phyloP scores from a whole-genome alignment of 768 basidiomycete genomes.

The Xerocomellus amylosporus region DNA sequence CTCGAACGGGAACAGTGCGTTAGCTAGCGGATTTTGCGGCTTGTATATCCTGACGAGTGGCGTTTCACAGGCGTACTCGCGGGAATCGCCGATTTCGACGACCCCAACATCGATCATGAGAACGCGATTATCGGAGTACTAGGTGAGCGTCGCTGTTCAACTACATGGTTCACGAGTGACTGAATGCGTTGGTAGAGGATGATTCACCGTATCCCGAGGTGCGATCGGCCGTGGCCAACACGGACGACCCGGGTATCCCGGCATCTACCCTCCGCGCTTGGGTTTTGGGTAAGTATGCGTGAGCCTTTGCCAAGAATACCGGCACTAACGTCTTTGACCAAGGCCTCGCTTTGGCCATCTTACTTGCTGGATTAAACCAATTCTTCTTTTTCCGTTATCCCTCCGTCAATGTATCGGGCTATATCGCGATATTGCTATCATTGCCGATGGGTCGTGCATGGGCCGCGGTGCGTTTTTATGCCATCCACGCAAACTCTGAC shows the following conservation, averaged over 20 bases:
- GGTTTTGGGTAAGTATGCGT: conserved; percentile 47
- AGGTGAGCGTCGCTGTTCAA: conserved; percentile 11
- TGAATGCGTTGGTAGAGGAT: conserved; percentile 41
- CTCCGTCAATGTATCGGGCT: conserved; percentile 36
- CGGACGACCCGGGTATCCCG: conserved; percentile 66
- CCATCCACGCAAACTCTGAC: not conserved
- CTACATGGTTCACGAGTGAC: conserved; percentile 7
- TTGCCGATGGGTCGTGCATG: conserved; percentile 68
- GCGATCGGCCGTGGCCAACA: conserved; percentile 71
- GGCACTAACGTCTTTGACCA: not conserved
- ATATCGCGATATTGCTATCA: conserved; percentile 69
- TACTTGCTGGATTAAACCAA: conserved; percentile 74
- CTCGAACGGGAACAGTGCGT: conserved; percentile 10
- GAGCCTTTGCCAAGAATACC: fast-evolving
- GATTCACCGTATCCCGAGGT: conserved; percentile 88
- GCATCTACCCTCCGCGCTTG: conserved; percentile 57
- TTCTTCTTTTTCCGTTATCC: conserved; percentile 77
- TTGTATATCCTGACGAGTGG: too few relatives aligned
- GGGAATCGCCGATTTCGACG: conserved; percentile 28
- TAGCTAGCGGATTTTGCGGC: not conserved
- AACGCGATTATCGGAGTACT: conserved; percentile 10
- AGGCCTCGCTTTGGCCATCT: conserved; percentile 47
- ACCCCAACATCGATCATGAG: conserved; percentile 36
- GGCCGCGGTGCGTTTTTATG: conserved; percentile 38
- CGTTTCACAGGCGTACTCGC: conserved; percentile 1